Percentiles rank a stretch among this genome's conserved stretches.
Evolutionary conservation across 2,329 filamentous ascomycete genomes (phyloP).

Genomic region (Cercospora sp.): DNA sequence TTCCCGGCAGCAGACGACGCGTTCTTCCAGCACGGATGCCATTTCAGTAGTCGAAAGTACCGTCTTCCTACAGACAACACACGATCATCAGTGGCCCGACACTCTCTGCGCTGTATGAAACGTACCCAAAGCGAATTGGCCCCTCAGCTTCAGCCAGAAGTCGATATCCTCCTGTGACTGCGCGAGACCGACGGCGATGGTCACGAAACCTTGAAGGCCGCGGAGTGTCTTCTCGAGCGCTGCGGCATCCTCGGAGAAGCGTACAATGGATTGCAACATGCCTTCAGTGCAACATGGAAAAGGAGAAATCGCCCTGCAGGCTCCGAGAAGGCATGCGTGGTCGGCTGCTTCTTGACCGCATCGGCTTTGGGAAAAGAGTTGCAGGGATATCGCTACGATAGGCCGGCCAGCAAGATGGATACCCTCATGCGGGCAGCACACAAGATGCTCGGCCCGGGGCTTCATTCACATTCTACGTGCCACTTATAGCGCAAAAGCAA

Average conservation of each 20-base stretch:
- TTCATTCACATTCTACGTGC: not conserved
- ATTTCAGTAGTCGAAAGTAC: slow-evolving; percentile 68
- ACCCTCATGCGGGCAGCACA: not conserved
- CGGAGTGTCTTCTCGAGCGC: slow-evolving; percentile 64
- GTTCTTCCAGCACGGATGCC: slow-evolving; percentile 25
- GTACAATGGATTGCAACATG: slow-evolving; percentile 22
- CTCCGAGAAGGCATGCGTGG: not conserved
- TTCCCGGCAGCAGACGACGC: slow-evolving; percentile 33
- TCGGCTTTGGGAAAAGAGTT: slow-evolving; percentile 5
- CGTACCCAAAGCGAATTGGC: slow-evolving; percentile 48
- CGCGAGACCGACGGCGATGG: slow-evolving; percentile 41
- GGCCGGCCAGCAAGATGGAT: not conserved
- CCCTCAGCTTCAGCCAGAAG: slow-evolving; percentile 42
- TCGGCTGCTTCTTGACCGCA: not conserved
- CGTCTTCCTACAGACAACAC: slow-evolving; percentile 51
- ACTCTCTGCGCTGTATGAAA: not conserved
- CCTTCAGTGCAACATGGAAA: not conserved
- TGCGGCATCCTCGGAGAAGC: slow-evolving; percentile 43
- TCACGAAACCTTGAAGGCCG: slow-evolving; percentile 51
- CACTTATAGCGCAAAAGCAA: not conserved
- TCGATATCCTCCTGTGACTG: slow-evolving; percentile 36
- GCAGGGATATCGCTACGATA: slow-evolving; percentile 2
- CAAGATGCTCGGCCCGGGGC: not conserved
- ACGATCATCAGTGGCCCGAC: slow-evolving; percentile 7
- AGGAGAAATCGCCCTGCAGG: not conserved